Evolutionary conservation across 805 yeast genomes (phyloP).

Genomic region (Yarrowia hollandica): DNA sequence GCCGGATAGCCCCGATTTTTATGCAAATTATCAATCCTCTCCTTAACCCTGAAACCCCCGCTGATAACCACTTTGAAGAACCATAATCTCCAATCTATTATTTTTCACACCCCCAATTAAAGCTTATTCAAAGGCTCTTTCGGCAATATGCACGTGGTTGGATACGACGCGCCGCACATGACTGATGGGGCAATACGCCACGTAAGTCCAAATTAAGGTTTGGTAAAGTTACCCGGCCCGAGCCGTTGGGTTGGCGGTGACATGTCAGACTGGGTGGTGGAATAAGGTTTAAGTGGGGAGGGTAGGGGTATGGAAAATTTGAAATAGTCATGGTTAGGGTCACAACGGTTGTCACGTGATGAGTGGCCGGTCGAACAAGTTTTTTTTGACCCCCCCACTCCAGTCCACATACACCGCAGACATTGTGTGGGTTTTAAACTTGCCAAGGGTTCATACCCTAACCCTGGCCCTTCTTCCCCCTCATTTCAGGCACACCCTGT

Average conservation of each 20-base stretch:
- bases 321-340: no score
- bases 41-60: not conserved
- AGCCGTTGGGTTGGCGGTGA: constrained; percentile 1
- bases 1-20: not conserved
- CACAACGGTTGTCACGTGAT: not conserved
- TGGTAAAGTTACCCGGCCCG: not conserved
- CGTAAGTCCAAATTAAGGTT: constrained; percentile 7
- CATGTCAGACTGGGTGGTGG: not conserved
- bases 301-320: not conserved
- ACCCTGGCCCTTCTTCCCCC: not conserved
- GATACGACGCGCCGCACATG: constrained; percentile 25
- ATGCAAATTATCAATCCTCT: not conserved
- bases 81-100: no score
- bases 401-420: no score
- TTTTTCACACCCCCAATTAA: not conserved
- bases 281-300: not conserved
- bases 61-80: not conserved
- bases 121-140: not conserved
- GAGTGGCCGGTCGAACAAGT: no score
- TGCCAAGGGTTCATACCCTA: no score
- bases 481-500: constrained; percentile 5
- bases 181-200: constrained; percentile 21
- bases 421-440: no score
- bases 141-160: constrained; percentile 12
- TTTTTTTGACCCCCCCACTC: no score